Percentiles rank a stretch among this genome's conserved stretches.
Conservation (phyloP, 2,329 filamentous ascomycete genomes). For the Cercospora zeina region DNA sequence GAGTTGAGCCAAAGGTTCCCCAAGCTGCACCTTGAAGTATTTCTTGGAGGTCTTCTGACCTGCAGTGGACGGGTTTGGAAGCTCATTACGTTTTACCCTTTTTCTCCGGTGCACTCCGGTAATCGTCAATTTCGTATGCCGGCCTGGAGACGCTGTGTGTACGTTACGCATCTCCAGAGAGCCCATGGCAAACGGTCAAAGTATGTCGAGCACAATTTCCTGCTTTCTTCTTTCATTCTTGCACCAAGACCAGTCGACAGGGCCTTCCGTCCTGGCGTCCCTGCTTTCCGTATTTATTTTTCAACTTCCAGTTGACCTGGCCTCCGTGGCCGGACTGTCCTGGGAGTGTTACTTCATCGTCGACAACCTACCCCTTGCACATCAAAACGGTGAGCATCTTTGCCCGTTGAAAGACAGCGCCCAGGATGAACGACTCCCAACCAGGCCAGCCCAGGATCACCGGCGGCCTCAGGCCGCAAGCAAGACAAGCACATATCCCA, state of each 20-base stretch:
- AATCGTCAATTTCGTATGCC: background rate
- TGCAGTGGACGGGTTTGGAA: background rate
- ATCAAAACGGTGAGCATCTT: background rate
- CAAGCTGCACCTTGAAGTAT: conserved; percentile 18
- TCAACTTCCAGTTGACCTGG: background rate
- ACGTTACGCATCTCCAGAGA: background rate
- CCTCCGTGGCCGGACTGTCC: conserved; percentile 1
- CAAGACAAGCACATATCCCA: background rate
- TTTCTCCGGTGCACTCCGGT: background rate
- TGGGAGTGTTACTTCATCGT: background rate
- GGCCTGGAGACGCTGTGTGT: background rate
- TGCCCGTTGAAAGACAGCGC: conserved; percentile 1
- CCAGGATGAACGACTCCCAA: background rate
- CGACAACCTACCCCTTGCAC: background rate
- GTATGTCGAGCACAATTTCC: background rate
- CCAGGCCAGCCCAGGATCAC: background rate
- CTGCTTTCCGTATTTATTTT: background rate
- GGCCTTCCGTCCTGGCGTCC: conserved; percentile 1
- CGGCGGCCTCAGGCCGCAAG: background rate
- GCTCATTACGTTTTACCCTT: background rate
- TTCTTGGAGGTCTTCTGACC: conserved; percentile 14
- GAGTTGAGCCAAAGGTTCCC: background rate
- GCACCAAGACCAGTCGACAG: background rate
- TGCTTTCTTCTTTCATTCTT: background rate
- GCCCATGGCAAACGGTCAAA: background rate